Percentiles rank a stretch among this genome's conserved stretches.
phyloP scores from a whole-genome alignment of 2,329 filamentous ascomycete genomes.

The Knoxdaviesia capensis region DNA sequence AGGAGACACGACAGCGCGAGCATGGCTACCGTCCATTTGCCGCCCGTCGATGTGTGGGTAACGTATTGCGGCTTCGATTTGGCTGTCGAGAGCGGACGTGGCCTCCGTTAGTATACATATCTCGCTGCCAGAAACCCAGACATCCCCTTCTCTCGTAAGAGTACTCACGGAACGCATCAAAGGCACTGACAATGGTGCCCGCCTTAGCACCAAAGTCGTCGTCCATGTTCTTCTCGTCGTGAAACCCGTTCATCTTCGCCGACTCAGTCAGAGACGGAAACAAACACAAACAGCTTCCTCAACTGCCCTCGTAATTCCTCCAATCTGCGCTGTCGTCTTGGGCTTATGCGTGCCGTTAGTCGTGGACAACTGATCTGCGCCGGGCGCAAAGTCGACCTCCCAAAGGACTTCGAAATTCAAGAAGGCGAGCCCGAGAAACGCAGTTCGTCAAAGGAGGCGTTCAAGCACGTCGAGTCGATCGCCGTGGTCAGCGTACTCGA shows the following conservation, averaged over 20 bases:
- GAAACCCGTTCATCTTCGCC: conserved; percentile 55
- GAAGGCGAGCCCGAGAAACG: no score
- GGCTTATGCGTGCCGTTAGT: no score
- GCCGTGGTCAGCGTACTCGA: no score
- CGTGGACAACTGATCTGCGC: no score
- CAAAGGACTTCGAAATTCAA: no score
- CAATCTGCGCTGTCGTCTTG: no score
- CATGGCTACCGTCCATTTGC: conserved; percentile 83
- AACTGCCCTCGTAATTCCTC: no score
- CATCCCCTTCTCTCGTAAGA: background rate
- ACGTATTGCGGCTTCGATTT: conserved; percentile 94
- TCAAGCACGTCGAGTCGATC: no score
- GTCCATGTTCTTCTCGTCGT: conserved; percentile 36
- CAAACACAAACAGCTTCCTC: no score
- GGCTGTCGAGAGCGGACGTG: conserved; percentile 27
- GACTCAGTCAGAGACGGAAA: background rate
- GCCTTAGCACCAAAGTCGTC: conserved; percentile 56
- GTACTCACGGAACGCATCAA: conserved; percentile 83
- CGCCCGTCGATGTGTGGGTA: conserved; percentile 63
- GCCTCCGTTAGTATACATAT: background rate
- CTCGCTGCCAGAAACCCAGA: conserved; percentile 5
- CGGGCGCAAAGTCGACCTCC: no score
- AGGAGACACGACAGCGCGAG: conserved; percentile 55
- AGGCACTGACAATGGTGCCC: conserved; percentile 55
- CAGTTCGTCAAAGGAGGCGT: no score